These are phyloP conservation scores for Pseudozyma sp. DNA, from an alignment of 1,284 basidiomycete genomes.

Conservation along the genomic window DNA sequence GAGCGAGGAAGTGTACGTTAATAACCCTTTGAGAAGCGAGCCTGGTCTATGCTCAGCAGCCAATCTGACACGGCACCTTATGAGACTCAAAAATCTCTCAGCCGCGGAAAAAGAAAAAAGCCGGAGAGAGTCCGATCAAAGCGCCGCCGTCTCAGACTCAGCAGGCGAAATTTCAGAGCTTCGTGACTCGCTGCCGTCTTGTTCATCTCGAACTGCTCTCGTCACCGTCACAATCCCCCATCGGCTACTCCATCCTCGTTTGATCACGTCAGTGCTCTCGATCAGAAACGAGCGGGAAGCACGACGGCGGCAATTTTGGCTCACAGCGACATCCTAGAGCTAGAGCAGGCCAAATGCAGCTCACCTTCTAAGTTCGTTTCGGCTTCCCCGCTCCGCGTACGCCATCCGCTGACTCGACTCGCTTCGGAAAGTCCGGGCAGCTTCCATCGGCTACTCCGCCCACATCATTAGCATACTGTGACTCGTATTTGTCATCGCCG, in stretches of 20 bases:
- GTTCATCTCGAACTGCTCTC: background rate
- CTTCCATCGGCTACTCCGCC: slow-evolving; percentile 3
- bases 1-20: too few relatives aligned
- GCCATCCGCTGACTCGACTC: slow-evolving; percentile 15
- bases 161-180: background rate
- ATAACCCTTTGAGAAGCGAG: too few relatives aligned
- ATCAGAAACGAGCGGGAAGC: background rate
- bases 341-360: background rate
- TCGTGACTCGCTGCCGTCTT: background rate
- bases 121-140: slow-evolving; percentile 38
- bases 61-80: too few relatives aligned
- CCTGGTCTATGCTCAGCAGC: too few relatives aligned
- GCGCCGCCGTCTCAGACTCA: slow-evolving; percentile 10
- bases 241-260: slow-evolving; percentile 6
- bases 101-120: slow-evolving; percentile 1
- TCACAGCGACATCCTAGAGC: too few relatives aligned
- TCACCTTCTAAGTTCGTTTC: background rate
- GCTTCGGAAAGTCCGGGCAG: slow-evolving; percentile 12
- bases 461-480: slow-evolving; percentile 6
- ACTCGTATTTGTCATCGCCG: slow-evolving; percentile 5
- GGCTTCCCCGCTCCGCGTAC: slow-evolving; percentile 2
- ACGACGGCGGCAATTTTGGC: background rate
- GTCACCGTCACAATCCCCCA: slow-evolving; percentile 1
- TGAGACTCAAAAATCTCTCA: background rate
- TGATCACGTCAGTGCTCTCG: background rate